phyloP scores from a whole-genome alignment of 2,329 filamentous ascomycete genomes.

The Graphilbum fragrans region DNA sequence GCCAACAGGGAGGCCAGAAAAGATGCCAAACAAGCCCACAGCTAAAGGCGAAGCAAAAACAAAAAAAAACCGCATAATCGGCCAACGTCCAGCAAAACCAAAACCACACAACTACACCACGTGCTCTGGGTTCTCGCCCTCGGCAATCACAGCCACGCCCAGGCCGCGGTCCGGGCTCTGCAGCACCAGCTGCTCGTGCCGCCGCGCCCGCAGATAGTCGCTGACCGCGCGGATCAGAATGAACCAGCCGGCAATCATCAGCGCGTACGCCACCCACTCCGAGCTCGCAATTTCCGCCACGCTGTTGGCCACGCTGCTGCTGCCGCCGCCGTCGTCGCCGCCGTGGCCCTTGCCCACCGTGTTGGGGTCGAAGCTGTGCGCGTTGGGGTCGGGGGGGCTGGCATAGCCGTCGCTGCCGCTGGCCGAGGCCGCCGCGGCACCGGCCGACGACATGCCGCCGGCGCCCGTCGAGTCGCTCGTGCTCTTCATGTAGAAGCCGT shows the following conservation, averaged over 20 bases:
- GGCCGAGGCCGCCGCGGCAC: conserved; percentile 24
- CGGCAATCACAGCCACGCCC: conserved; percentile 72
- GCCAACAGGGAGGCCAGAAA: background rate
- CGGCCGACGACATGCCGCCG: conserved; percentile 24
- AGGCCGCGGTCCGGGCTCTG: conserved; percentile 87
- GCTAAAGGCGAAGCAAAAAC: background rate
- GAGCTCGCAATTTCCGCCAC: conserved; percentile 52
- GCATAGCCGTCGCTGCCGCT: conserved; percentile 43
- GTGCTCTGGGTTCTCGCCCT: conserved; percentile 68
- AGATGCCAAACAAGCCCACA: background rate
- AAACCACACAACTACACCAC: conserved; percentile 45
- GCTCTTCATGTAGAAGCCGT: conserved; percentile 89
- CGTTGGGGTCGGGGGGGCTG: conserved; percentile 75
- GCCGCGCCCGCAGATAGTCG: conserved; percentile 75
- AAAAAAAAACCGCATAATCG: background rate
- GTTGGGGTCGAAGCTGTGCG: conserved; percentile 73
- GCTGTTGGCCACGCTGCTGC: conserved; percentile 19
- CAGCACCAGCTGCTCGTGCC: conserved; percentile 85
- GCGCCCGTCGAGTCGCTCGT: conserved; percentile 23
- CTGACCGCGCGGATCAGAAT: conserved; percentile 88
- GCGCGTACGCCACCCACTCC: conserved; percentile 81
- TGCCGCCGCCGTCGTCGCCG: conserved; percentile 22
- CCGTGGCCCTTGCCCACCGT: conserved; percentile 34
- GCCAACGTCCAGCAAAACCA: background rate
- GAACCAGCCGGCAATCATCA: conserved; percentile 99